Evolutionary conservation across 2,329 filamentous ascomycete genomes (phyloP).

Genomic region (Ustulina deusta): DNA sequence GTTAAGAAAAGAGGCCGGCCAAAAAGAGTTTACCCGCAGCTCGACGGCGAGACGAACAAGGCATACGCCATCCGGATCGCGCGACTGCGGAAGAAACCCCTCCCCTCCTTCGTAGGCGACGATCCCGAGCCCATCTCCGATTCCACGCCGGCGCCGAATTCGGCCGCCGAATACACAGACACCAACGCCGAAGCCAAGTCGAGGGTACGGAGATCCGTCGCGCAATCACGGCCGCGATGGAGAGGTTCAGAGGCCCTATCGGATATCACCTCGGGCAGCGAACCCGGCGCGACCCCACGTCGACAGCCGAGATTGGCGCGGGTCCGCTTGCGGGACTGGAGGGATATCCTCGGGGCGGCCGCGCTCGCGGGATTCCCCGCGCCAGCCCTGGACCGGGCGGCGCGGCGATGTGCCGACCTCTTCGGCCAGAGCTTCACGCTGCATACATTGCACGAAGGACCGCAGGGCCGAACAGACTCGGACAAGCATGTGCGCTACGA

Average conservation of each 20-base stretch:
- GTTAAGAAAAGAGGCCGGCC: constrained; percentile 54
- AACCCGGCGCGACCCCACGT: constrained; percentile 36
- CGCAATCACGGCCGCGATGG: constrained; percentile 5
- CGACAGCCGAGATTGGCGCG: constrained; percentile 1
- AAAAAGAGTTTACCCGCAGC: constrained; percentile 54
- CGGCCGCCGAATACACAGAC: constrained; percentile 22
- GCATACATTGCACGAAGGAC: constrained; percentile 62
- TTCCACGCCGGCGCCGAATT: constrained; percentile 31
- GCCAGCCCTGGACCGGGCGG: constrained; percentile 73
- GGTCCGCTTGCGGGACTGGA: constrained; percentile 78
- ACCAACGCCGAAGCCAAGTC: constrained; percentile 35
- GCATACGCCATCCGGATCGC: constrained; percentile 63
- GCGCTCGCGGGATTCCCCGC: constrained; percentile 77
- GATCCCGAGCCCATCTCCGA: constrained; percentile 33
- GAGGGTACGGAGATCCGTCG: constrained; percentile 37
- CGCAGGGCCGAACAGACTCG: constrained; percentile 35
- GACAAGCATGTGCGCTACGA: constrained; percentile 41
- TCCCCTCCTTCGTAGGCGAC: constrained; percentile 45
- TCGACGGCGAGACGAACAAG: constrained; percentile 59
- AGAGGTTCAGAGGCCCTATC: constrained; percentile 15
- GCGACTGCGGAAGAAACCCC: constrained; percentile 53
- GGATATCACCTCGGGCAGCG: neutral
- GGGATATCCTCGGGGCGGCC: constrained; percentile 83
- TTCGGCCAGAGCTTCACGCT: constrained; percentile 80
- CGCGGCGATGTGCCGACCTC: constrained; percentile 78